Evolutionary conservation across 2,329 filamentous ascomycete genomes (phyloP), one percentile per base, ranked within the genome.

Genomic region (Claviceps sp.): DNA sequence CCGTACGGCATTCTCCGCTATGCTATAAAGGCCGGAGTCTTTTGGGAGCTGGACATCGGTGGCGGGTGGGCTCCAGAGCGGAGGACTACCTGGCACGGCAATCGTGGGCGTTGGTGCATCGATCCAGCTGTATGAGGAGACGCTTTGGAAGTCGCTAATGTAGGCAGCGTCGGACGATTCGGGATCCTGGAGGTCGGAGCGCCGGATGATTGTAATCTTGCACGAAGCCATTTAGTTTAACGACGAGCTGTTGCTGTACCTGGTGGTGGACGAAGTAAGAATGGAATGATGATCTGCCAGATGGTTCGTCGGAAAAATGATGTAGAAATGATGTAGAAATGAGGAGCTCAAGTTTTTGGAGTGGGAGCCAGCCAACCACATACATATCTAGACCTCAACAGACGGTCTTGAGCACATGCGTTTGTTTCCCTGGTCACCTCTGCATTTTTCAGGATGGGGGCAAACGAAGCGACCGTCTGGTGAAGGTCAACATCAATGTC

Each of bases 121-220:
- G 50, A 74, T 64, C 73, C 73, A 77, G 58, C 72, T 76, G 60
- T 77, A 77, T 2, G 74, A 77, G 2, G 73, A 63, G 10, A 76
- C 54, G 46, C 68, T 62, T 50, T 67, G 60, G 8, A 69, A 64
- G 34, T 69, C 57, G 4, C 63, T 66, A 54, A 74, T 72, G 5
- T 17, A 26, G 22, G 61, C 45, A 26, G 49, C 24, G 11, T 14
- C 34, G 6, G 40, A 19, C 13, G 41, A 10, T 17, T 39, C 37
- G 16, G 40, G 24, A 26, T 26, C 11, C 37, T 30, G 41, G 5
- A 51, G 43, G 30, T 46, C 30, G 17, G 34, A 34, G 37, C 50
- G 50, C 16, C 26, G 40, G 44, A 51, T 51, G 5, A 3, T 17
- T 22, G 16, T 37, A 6, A 40, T 41, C n/a, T 34, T 30, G 7